Evolutionary conservation across 2,329 filamentous ascomycete genomes (phyloP), one percentile per base, ranked within the genome.

Genomic region (Clarireedia sp.): DNA sequence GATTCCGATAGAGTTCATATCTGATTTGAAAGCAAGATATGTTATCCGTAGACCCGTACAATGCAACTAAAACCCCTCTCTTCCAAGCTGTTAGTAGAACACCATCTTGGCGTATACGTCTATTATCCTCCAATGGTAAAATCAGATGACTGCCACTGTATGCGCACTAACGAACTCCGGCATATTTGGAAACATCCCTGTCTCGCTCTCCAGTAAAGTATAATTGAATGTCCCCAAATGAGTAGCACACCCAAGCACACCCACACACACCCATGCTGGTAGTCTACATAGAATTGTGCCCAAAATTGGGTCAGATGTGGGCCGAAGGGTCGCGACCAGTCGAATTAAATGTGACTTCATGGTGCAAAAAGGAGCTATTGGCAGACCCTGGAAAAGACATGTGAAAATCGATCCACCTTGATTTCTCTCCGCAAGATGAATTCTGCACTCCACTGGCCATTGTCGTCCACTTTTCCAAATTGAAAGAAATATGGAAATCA

Each of bases 121-220:
- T 44, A 23, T 33, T 48, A 16, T 52, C 29, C 55, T 57, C 49
- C 50, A 57, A 48, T 43, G 16, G 26, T 23, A 48, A 29, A 29
- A 45, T 54, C 55, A 54, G 55, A 54, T 53, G 55, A 56, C 49
- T 41, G 33, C 44, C 43, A 55, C 48, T 33, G 40, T 55, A 55
- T 51, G 53, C 38, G 50, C 50, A 48, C 48, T 46, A 52, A 33
- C 54, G 54, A 51, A 52, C 26, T 33, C 33, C 36, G 33, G 43
- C 19, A n/a, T 37, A 2, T 41, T n/a, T 16, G 14, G 23, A 47
- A 29, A 40, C 21, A 17, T 45, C 24, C 36, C 17, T 23, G 36
- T 37, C 24, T 12, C 49, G 38, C 23, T 38, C 46, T 41, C 49
- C 36, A 48, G 47, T 47, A 36, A 17, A 36, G 29, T 48, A 24